These are phyloP conservation scores for Rhodotorula sphaerocarpa DNA, from an alignment of 768 basidiomycete species.

Conservation along the genomic window DNA sequence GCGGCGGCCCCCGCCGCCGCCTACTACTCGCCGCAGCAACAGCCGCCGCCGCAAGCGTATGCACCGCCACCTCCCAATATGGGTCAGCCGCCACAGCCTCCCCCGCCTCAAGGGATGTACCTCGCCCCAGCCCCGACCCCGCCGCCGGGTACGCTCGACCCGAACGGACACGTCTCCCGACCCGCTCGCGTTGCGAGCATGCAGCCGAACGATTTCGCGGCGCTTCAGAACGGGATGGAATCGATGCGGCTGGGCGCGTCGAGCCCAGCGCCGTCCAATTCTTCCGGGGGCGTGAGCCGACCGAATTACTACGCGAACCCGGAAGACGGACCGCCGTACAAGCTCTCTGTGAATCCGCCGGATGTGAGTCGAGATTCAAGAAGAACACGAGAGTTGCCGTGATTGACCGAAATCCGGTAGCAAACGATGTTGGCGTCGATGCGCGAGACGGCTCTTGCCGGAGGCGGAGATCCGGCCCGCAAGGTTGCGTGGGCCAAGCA, in stretches of 20 bases:
- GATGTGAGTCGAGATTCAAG: constrained; percentile 8
- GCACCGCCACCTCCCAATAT: too few species aligned
- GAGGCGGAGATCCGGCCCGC: constrained; percentile 18
- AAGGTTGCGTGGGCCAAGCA: constrained; percentile 74
- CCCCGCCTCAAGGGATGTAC: background rate
- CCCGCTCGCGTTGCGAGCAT: constrained; percentile 23
- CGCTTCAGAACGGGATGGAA: constrained; percentile 16
- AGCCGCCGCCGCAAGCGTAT: background rate
- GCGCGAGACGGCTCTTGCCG: constrained; percentile 23
- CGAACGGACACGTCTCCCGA: background rate
- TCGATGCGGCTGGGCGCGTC: constrained; percentile 4
- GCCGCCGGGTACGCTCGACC: background rate
- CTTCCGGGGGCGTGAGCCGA: background rate
- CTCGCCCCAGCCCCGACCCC: background rate
- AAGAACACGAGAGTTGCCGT: background rate
- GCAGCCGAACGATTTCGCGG: constrained; percentile 23
- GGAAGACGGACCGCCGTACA: constrained; percentile 33
- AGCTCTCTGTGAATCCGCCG: constrained; percentile 27
- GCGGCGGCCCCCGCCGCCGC: constrained; percentile 1
- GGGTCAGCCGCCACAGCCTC: background rate
- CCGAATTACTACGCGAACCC: constrained; percentile 27
- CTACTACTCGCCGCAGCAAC: constrained; percentile 9
- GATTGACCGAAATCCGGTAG: background rate
- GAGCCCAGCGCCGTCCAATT: background rate
- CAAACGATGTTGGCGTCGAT: constrained; percentile 29